Evolutionary conservation across 2,329 filamentous ascomycete species (phyloP), one percentile per base, ranked within the genome.

Genomic region (Aspergillus sp.): DNA sequence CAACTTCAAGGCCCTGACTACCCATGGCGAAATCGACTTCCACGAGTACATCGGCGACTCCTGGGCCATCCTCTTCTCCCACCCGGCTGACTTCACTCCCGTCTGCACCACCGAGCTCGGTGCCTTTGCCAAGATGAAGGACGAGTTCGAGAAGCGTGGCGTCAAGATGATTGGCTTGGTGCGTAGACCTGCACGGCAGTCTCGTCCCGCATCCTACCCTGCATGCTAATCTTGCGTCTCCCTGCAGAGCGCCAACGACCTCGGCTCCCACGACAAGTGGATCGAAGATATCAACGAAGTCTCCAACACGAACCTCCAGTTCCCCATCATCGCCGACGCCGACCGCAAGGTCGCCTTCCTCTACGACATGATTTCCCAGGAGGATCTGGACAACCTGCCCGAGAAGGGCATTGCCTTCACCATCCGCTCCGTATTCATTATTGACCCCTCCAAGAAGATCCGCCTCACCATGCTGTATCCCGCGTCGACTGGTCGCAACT

Each of bases 51-150:
- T 88, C 60, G 85, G 84, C 64, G 78, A 87, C 76, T 84, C 79
- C 63, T 88, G 85, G 85, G 82, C 85, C 55, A 78, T 88, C 57
- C 79, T 88, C 61, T 88, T 88, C 80, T 88, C 85, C 41, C 85
- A 88, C 75, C 85, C 86, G 67, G 72, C 72, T 65, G 92, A 97
- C 77, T 97, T 89, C 81, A 97, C 92, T 5, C 92, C 92, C 58
- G 92, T 96, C 58, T 97, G 92, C 82, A 97, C 92, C 66, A 97
- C 91, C 53, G 92, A 97, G 81, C 87, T 97, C 58, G 92, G 92
- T 61, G 92, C 91, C 60, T 96, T 97, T 68, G 89, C 92, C 67
- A 94, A 93, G 79, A 84, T 97, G 58, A 86, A 91, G 79, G 85
- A 86, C 65, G 91, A 97, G 77, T 97, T 97, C 78, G 82, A 85